A percentile compares a stretch with the other conserved stretches of the same genome.
phyloP scores from a whole-genome alignment of 768 basidiomycete species.

The Rhodosporidiobolus odoratus region DNA sequence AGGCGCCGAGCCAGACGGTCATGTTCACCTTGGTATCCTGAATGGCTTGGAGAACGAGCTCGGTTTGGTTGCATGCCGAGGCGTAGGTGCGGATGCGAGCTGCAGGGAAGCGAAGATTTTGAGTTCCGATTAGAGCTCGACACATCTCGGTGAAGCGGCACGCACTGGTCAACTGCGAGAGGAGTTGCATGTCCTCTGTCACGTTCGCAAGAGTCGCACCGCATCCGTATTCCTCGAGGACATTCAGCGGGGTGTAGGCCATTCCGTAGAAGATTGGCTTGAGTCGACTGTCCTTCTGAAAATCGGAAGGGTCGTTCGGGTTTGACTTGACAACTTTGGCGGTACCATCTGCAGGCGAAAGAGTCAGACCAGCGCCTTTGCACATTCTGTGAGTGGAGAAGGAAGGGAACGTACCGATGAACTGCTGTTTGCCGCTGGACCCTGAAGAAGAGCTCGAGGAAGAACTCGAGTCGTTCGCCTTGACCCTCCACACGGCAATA shows the following conservation, averaged over 20 bases:
- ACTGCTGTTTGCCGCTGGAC: conserved; percentile 24
- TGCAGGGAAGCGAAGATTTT: neutral
- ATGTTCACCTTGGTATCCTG: conserved; percentile 62
- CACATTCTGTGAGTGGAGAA: too few relatives aligned
- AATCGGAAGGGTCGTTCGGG: conserved; percentile 31
- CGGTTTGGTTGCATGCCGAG: conserved; percentile 44
- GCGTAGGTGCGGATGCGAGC: conserved; percentile 36
- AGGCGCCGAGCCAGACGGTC: conserved; percentile 43
- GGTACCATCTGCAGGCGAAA: conserved; percentile 6
- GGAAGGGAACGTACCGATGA: neutral
- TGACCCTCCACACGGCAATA: conserved; percentile 22
- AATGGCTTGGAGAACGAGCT: conserved; percentile 71
- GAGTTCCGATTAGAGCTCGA: too few relatives aligned
- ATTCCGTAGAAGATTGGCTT: conserved; percentile 26
- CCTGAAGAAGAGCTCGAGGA: conserved; percentile 1
- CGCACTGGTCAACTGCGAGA: conserved; percentile 38
- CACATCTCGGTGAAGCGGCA: neutral
- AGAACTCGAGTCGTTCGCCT: conserved; percentile 3
- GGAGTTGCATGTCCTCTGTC: conserved; percentile 38
- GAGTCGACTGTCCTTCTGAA: conserved; percentile 22
- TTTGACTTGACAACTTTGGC: conserved; percentile 30
- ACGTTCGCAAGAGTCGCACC: conserved; percentile 36
- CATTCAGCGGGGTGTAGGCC: conserved; percentile 32
- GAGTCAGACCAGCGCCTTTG: neutral
- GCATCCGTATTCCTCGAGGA: conserved; percentile 25